Conservation (phyloP, 2,329 filamentous ascomycete species). For the Claviceps africana region DNA sequence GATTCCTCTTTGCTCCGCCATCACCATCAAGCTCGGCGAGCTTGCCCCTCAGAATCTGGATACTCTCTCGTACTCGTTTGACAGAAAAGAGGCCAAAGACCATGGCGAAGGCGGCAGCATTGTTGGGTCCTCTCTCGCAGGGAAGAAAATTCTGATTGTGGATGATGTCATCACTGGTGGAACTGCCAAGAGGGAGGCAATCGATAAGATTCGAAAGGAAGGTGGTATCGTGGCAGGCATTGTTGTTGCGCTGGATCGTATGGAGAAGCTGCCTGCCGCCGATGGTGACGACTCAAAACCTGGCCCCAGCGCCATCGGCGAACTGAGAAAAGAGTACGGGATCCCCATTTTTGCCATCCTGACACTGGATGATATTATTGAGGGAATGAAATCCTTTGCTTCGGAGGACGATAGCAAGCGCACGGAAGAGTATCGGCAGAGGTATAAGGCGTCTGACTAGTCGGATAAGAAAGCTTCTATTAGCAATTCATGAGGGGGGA, state of each 20-base stretch:
- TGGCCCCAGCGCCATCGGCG: slow-evolving; percentile 69
- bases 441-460: slow-evolving; percentile 47
- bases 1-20: slow-evolving; percentile 73
- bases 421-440: slow-evolving; percentile 59
- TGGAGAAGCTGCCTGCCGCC: slow-evolving; percentile 61
- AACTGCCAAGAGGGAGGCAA: slow-evolving; percentile 84
- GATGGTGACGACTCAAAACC: slow-evolving; percentile 53
- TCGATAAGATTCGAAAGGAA: slow-evolving; percentile 73
- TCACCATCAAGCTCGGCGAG: slow-evolving; percentile 60
- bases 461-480: neutral
- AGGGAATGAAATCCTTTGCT: slow-evolving; percentile 48
- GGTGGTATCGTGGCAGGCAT: slow-evolving; percentile 79
- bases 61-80: slow-evolving; percentile 71
- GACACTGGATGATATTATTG: slow-evolving; percentile 71
- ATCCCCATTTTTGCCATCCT: slow-evolving; percentile 76
- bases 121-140: slow-evolving; percentile 73
- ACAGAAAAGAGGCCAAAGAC: slow-evolving; percentile 91
- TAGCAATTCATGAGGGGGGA: neutral
- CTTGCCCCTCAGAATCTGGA: slow-evolving; percentile 53
- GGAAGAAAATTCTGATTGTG: slow-evolving; percentile 76
- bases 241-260: slow-evolving; percentile 74
- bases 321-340: slow-evolving; percentile 68
- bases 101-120: slow-evolving; percentile 92
- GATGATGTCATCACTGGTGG: slow-evolving; percentile 96
- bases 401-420: slow-evolving; percentile 48